A percentile compares a stretch with the other conserved stretches of the same genome.
These are phyloP conservation scores for Trichophyton schoenleinii DNA, from an alignment of 2,329 filamentous ascomycete species.

Conservation along the genomic window DNA sequence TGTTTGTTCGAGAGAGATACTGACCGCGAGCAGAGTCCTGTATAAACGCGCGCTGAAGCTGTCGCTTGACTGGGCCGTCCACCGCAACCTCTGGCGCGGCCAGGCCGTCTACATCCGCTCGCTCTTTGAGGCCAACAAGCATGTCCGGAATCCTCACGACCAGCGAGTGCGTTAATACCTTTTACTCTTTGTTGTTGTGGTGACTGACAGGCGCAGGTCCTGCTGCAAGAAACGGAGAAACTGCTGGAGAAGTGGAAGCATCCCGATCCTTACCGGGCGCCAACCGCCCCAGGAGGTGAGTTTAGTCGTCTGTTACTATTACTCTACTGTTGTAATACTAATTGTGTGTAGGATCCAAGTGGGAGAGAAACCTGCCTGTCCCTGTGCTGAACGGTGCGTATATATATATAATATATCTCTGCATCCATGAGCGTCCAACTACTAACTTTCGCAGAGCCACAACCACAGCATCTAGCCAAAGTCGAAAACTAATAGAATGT, in stretches of 20 bases:
- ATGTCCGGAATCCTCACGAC: conserved; percentile 71
- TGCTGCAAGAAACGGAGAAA: conserved; percentile 79
- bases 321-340: neutral
- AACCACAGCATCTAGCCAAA: conserved; percentile 13
- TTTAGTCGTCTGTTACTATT: conserved; percentile 1
- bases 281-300: conserved; percentile 85
- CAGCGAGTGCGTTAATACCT: conserved; percentile 52
- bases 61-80: conserved; percentile 87
- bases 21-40: conserved; percentile 43
- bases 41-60: conserved; percentile 91
- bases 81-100: conserved; percentile 84
- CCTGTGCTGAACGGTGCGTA: conserved; percentile 67
- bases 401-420: neutral
- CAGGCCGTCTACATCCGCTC: conserved; percentile 93
- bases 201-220: conserved; percentile 42
- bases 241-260: conserved; percentile 92
- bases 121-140: conserved; percentile 85
- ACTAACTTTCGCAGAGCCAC: conserved; percentile 16
- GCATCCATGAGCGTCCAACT: neutral
- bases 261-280: conserved; percentile 79
- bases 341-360: conserved; percentile 64
- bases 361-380: conserved; percentile 78
- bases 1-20: neutral
- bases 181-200: neutral
- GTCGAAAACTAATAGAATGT: neutral